phyloP scores from a whole-genome alignment of 345 rosid species.

The Geranium rotundifolium region DNA sequence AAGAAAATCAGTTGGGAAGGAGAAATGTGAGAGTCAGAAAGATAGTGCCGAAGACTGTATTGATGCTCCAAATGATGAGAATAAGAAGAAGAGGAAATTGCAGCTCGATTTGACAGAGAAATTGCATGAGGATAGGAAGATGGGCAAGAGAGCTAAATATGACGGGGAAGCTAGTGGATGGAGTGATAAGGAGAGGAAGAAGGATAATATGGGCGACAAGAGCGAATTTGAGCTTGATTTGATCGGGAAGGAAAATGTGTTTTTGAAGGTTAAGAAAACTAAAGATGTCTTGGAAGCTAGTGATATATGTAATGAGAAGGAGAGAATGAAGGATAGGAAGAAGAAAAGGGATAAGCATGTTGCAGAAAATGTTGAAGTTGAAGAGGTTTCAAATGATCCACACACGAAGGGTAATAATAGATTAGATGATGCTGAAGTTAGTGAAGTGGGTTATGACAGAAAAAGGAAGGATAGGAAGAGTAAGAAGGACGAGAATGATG shows the following conservation, averaged over 20 bases:
- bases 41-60: too few species aligned
- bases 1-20: too few species aligned
- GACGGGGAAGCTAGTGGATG: too few species aligned
- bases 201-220: neutral
- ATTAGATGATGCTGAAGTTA: too few species aligned
- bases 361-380: too few species aligned
- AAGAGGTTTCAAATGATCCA: neutral
- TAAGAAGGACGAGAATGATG: neutral
- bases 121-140: neutral
- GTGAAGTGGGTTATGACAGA: too few species aligned
- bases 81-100: too few species aligned
- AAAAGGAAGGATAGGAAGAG: neutral
- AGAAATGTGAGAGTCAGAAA: too few species aligned
- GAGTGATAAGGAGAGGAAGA: slow-evolving; percentile 7
- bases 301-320: neutral
- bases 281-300: neutral
- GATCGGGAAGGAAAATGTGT: slow-evolving; percentile 5
- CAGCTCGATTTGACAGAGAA: too few species aligned
- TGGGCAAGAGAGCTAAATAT: neutral
- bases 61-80: too few species aligned
- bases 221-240: neutral
- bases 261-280: slow-evolving; percentile 4
- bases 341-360: neutral
- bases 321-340: slow-evolving; percentile 15
- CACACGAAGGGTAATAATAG: neutral